Conservation (phyloP, 805 yeast species). For the Sugiyamaella mastotermitis region DNA sequence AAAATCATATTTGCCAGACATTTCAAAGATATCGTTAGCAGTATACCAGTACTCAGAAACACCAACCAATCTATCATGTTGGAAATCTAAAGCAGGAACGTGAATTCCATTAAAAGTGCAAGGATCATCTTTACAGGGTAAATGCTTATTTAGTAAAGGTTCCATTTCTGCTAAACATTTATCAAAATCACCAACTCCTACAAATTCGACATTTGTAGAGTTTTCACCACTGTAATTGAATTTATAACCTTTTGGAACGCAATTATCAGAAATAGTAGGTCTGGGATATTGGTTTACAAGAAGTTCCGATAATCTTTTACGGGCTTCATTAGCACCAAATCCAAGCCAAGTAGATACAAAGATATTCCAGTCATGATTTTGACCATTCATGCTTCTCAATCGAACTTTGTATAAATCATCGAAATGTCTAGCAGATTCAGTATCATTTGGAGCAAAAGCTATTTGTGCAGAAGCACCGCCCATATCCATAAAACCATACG, state of each 20-base stretch:
- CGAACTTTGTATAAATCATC: conserved; percentile 68
- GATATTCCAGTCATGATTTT: conserved; percentile 68
- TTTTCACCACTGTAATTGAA: conserved; percentile 6
- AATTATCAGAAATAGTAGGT: conserved; percentile 54
- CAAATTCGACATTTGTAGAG: conserved; percentile 33
- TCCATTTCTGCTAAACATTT: conserved; percentile 65
- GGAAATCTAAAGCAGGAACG: conserved; percentile 81
- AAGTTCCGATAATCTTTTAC: conserved; percentile 53
- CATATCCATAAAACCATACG: conserved; percentile 97
- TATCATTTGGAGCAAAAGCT: conserved; percentile 74
- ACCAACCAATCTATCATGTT: conserved; percentile 79
- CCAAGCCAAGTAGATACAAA: conserved; percentile 97
- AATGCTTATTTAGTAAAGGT: conserved; percentile 69
- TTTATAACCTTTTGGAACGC: conserved; percentile 62
- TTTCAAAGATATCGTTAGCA: conserved; percentile 80
- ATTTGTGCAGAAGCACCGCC: conserved; percentile 98
- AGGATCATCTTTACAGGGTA: conserved; percentile 82
- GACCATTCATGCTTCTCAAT: conserved; percentile 66
- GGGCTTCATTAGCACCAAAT: conserved; percentile 94
- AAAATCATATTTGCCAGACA: conserved; percentile 86
- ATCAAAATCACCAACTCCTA: conserved; percentile 76
- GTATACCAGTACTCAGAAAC: conserved; percentile 97
- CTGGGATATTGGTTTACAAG: conserved; percentile 10
- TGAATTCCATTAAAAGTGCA: conserved; percentile 94
- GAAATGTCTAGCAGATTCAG: conserved; percentile 56